These are phyloP conservation scores for Binderoboletus segoi DNA, from an alignment of 1,284 basidiomycete genomes.

Conservation along the genomic window DNA sequence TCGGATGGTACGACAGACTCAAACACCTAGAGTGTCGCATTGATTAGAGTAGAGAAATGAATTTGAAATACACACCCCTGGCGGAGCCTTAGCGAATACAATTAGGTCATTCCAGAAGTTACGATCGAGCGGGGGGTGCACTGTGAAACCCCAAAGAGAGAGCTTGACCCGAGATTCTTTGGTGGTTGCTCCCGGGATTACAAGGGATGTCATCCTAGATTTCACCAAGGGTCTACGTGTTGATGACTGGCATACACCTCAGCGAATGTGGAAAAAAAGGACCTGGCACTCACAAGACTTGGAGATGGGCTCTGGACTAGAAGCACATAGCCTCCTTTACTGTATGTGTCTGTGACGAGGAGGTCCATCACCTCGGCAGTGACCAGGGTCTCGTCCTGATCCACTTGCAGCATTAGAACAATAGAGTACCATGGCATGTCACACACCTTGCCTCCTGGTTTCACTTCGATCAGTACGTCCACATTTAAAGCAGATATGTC, in stretches of 20 bases:
- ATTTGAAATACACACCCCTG: slow-evolving; percentile 62
- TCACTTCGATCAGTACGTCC: slow-evolving; percentile 66
- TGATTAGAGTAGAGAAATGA: neutral
- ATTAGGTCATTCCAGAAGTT: slow-evolving; percentile 67
- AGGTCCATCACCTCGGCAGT: slow-evolving; percentile 67
- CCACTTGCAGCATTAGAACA: slow-evolving; percentile 6
- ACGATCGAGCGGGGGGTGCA: slow-evolving; percentile 65
- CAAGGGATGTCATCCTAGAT: slow-evolving; percentile 67
- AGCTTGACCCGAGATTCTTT: slow-evolving; percentile 82
- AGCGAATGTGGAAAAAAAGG: neutral
- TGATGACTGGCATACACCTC: slow-evolving; percentile 39
- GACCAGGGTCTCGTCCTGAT: slow-evolving; percentile 71
- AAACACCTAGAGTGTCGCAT: slow-evolving; percentile 63
- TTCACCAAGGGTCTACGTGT: slow-evolving; percentile 59
- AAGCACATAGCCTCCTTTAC: slow-evolving; percentile 41
- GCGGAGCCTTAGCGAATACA: slow-evolving; percentile 80
- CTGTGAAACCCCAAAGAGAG: slow-evolving; percentile 66
- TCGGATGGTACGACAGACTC: slow-evolving; percentile 93
- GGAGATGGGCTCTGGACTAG: slow-evolving; percentile 54
- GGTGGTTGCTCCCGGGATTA: slow-evolving; percentile 63
- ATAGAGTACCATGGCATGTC: neutral
- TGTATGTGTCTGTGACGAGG: slow-evolving; percentile 50
- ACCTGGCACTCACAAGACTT: slow-evolving; percentile 48
- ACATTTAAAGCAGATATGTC: slow-evolving; percentile 65
- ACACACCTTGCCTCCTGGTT: slow-evolving; percentile 68